A percentile compares a stretch with the other conserved stretches of the same genome.
Conservation (phyloP, 1,284 basidiomycete species). For the Trichosporon faecale region DNA sequence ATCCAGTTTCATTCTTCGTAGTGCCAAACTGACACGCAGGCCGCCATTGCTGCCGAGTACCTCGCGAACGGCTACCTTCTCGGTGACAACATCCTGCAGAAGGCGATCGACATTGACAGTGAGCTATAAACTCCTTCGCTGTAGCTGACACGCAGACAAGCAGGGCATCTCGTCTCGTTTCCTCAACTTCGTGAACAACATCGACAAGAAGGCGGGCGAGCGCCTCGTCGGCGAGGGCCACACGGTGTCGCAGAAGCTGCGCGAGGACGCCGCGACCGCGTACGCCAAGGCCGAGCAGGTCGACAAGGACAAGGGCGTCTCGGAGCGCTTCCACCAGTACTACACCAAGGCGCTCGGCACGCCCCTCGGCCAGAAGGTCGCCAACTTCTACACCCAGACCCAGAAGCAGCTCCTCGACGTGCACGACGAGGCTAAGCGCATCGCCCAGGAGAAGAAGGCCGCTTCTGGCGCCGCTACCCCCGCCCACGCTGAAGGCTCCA, state of each 20-base stretch:
- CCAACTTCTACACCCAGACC: constrained; percentile 63
- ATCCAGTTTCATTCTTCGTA: background rate
- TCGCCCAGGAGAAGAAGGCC: constrained; percentile 46
- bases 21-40: constrained; percentile 26
- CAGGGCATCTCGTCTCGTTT: constrained; percentile 84
- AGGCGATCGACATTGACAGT: constrained; percentile 85
- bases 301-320: constrained; percentile 75
- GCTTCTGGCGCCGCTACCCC: background rate
- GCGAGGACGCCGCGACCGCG: constrained; percentile 57
- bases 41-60: constrained; percentile 78
- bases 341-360: constrained; percentile 72
- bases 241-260: constrained; percentile 70
- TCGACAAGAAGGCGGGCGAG: constrained; percentile 68
- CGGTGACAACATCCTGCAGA: constrained; percentile 72
- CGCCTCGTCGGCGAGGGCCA: constrained; percentile 54
- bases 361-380: constrained; percentile 67
- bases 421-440: constrained; percentile 56
- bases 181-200: constrained; percentile 66
- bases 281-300: constrained; percentile 66
- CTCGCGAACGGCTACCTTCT: constrained; percentile 75
- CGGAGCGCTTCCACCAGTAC: constrained; percentile 69
- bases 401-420: constrained; percentile 64
- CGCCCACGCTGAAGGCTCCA: constrained; percentile 12
- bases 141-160: constrained; percentile 57
- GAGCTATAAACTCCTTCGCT: constrained; percentile 38